Evolutionary conservation across 768 basidiomycete genomes (phyloP).

Genomic region (Sarcodon aspratus): DNA sequence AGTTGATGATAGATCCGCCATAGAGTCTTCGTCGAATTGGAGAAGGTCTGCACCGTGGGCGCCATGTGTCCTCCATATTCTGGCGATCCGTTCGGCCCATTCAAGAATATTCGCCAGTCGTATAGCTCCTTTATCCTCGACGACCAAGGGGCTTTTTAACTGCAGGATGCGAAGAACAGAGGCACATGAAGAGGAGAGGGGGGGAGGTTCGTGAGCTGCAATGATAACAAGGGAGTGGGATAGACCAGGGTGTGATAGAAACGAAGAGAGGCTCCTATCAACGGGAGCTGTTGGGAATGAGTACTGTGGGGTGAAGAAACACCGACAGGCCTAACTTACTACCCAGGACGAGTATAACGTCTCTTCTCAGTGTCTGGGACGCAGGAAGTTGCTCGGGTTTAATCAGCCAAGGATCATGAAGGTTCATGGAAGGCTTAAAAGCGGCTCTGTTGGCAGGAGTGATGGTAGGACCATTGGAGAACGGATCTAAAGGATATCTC

Average conservation of each 20-base stretch:
- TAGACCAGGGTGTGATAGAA: slow-evolving; percentile 22
- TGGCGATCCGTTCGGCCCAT: slow-evolving; percentile 27
- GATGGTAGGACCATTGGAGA: slow-evolving; percentile 11
- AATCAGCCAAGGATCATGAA: slow-evolving; percentile 18
- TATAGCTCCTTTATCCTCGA: slow-evolving; percentile 20
- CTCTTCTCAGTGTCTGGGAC: slow-evolving; percentile 12
- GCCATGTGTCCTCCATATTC: slow-evolving; percentile 23
- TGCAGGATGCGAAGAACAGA: slow-evolving; percentile 24
- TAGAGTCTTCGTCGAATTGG: slow-evolving; percentile 15
- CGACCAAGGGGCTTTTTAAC: slow-evolving; percentile 19
- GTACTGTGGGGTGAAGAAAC: background rate
- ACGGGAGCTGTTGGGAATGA: slow-evolving; percentile 16
- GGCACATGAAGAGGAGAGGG: slow-evolving; percentile 14
- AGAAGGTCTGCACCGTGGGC: slow-evolving; percentile 16
- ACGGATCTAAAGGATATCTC: slow-evolving; percentile 23
- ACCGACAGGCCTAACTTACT: slow-evolving; percentile 14
- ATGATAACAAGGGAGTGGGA: slow-evolving; percentile 26
- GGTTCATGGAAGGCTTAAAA: background rate
- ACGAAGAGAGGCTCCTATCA: slow-evolving; percentile 18
- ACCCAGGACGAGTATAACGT: slow-evolving; percentile 26
- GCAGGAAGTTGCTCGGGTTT: slow-evolving; percentile 12
- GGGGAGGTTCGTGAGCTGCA: slow-evolving; percentile 21
- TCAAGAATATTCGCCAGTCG: slow-evolving; percentile 24
- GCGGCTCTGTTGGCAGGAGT: background rate
- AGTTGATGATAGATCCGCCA: slow-evolving; percentile 12